A percentile compares a stretch with the other conserved stretches of the same genome.
Conservation (phyloP, 306 rosid genomes). For the Quercus berberidifolia region DNA sequence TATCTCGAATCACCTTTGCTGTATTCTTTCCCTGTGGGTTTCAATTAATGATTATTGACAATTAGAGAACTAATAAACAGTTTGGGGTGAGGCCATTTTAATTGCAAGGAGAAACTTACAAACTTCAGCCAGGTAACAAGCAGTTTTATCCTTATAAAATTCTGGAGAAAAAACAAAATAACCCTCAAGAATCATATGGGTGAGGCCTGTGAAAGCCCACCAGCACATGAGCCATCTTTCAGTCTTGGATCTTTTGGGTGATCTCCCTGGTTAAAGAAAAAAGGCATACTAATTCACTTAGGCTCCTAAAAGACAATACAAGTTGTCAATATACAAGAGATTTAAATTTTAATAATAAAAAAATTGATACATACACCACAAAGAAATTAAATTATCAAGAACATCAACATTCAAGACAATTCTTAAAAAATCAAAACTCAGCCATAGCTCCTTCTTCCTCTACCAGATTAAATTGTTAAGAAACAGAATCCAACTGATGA, state of each 20-base stretch:
- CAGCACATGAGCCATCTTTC: constrained; percentile 89
- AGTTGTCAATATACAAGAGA: not conserved
- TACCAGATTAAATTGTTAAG: not conserved
- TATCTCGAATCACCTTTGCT: constrained; percentile 99
- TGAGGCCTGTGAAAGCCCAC: constrained; percentile 97
- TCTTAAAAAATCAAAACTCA: not conserved
- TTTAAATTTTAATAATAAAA: not conserved
- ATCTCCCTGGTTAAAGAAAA: constrained; percentile 44
- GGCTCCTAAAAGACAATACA: not conserved
- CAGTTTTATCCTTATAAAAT: constrained; percentile 73
- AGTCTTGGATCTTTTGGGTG: constrained; percentile 45
- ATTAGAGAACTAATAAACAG: not conserved
- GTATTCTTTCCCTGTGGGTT: constrained; percentile 84
- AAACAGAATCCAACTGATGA: not conserved
- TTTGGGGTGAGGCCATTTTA: not conserved
- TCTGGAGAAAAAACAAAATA: constrained; percentile 79
- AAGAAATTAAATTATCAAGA: not conserved
- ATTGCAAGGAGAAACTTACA: constrained; percentile 49
- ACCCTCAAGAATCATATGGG: constrained; percentile 73
- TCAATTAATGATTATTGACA: constrained; percentile 4
- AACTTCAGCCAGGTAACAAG: constrained; percentile 75
- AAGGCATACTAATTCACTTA: constrained; percentile 10
- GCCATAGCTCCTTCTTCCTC: not conserved
- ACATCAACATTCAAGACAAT: not conserved
- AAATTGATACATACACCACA: not conserved